Evolutionary conservation across 768 basidiomycete species (phyloP).

Genomic region (Kwoniella botswanensis): DNA sequence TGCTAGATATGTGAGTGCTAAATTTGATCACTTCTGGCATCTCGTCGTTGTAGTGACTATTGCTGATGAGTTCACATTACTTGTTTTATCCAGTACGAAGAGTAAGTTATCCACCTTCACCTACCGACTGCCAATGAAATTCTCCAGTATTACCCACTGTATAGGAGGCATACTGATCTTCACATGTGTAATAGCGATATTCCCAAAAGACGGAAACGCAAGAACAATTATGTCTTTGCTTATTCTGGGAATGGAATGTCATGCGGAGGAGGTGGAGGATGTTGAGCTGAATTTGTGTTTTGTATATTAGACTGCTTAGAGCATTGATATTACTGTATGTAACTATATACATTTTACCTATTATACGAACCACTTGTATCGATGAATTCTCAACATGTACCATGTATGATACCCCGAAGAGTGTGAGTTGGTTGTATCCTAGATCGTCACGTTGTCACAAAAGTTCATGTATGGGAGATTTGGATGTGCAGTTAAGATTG

Average conservation of each 20-base stretch:
- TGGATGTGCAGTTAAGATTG: too few species aligned
- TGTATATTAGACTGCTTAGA: too few species aligned
- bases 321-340: too few species aligned
- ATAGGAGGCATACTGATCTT: background rate
- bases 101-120: background rate
- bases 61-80: background rate
- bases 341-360: too few species aligned
- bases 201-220: background rate
- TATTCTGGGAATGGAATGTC: background rate
- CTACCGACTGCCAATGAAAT: background rate
- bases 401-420: too few species aligned
- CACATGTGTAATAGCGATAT: background rate
- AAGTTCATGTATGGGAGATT: too few species aligned
- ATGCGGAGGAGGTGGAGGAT: background rate
- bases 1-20: background rate
- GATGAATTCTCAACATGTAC: too few species aligned
- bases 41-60: background rate
- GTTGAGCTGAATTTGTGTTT: background rate
- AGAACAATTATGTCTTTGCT: background rate
- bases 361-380: too few species aligned
- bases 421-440: too few species aligned
- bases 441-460: too few species aligned
- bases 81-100: background rate
- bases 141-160: background rate
- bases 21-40: background rate